Conservation (phyloP, 345 rosid species). For the Erucastrum elatum region DNA sequence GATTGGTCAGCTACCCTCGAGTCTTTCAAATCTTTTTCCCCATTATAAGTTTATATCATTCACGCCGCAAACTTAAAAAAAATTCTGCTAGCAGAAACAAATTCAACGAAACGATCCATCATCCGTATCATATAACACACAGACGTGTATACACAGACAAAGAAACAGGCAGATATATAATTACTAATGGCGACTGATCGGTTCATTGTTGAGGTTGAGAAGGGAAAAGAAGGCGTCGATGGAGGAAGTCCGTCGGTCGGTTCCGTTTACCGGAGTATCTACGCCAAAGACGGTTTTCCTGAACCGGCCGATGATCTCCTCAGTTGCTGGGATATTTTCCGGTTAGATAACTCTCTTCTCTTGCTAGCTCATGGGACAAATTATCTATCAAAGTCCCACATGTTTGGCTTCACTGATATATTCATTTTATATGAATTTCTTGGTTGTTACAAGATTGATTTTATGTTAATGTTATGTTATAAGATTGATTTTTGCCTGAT, state of each 20-base stretch:
- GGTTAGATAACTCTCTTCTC: slow-evolving; percentile 46
- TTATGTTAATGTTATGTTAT: not conserved
- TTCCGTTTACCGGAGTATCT: slow-evolving; percentile 77
- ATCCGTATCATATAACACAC: not conserved
- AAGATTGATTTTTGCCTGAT: not conserved
- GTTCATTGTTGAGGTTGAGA: slow-evolving; percentile 74
- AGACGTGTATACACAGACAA: not conserved
- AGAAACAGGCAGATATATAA: not conserved
- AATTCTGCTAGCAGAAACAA: not conserved
- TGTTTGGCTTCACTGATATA: not conserved
- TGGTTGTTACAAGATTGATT: not conserved
- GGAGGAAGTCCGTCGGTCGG: slow-evolving; percentile 70
- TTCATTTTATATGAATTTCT: not conserved
- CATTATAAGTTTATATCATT: slow-evolving; percentile 8
- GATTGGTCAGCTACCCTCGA: slow-evolving; percentile 14
- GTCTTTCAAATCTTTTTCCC: not conserved
- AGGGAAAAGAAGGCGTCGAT: slow-evolving; percentile 56
- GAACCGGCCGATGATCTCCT: slow-evolving; percentile 65
- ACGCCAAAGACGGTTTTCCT: slow-evolving; percentile 85
- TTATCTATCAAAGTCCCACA: not conserved
- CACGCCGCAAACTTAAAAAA: slow-evolving; percentile 10
- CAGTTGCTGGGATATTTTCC: slow-evolving; percentile 94
- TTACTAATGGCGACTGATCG: slow-evolving; percentile 27
- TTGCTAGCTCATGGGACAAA: not conserved
- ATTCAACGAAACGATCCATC: not conserved